A percentile compares a stretch with the other conserved stretches of the same genome.
Conservation (phyloP, 805 yeast genomes). For the Candida loeiensis region DNA sequence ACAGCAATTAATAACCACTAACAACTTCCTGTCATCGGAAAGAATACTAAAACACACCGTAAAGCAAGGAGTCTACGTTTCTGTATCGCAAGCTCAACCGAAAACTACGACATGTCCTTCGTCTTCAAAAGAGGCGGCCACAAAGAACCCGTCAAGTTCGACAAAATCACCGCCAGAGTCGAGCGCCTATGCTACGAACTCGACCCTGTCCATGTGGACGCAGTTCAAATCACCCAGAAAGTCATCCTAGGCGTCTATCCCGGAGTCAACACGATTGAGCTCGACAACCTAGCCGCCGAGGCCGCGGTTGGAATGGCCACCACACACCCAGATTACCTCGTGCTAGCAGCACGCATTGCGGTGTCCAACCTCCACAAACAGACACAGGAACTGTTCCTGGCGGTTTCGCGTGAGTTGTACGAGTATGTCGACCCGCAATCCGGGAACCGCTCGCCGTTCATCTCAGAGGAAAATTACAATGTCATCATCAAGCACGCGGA, state of each 20-base stretch:
- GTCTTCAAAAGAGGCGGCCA: slow-evolving; percentile 92
- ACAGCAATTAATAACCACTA: too few species aligned
- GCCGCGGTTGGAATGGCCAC: slow-evolving; percentile 98
- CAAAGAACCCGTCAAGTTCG: slow-evolving; percentile 91
- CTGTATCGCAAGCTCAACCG: too few species aligned
- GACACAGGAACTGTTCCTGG: slow-evolving; percentile 81
- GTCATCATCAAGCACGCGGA: slow-evolving; percentile 37
- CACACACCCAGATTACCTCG: slow-evolving; percentile 95
- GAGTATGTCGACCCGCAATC: slow-evolving; percentile 80
- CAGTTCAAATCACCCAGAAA: slow-evolving; percentile 93
- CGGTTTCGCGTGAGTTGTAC: slow-evolving; percentile 69
- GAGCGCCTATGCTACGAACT: slow-evolving; percentile 93
- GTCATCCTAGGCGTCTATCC: slow-evolving; percentile 95
- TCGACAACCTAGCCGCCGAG: slow-evolving; percentile 75
- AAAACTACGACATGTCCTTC: slow-evolving; percentile 57
- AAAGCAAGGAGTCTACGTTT: too few species aligned
- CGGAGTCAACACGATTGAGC: slow-evolving; percentile 91
- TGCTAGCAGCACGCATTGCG: slow-evolving; percentile 92
- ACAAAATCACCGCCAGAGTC: slow-evolving; percentile 89
- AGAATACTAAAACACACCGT: too few species aligned
- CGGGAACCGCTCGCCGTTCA: slow-evolving; percentile 49
- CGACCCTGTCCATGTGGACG: slow-evolving; percentile 87
- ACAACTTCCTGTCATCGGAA: too few species aligned
- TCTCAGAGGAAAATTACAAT: slow-evolving; percentile 39
- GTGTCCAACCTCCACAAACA: slow-evolving; percentile 92